Evolutionary conservation across 495 filamentous ascomycete genomes (phyloP), one percentile per base, ranked within the genome.

Genomic region (Rusavskia elegans): DNA sequence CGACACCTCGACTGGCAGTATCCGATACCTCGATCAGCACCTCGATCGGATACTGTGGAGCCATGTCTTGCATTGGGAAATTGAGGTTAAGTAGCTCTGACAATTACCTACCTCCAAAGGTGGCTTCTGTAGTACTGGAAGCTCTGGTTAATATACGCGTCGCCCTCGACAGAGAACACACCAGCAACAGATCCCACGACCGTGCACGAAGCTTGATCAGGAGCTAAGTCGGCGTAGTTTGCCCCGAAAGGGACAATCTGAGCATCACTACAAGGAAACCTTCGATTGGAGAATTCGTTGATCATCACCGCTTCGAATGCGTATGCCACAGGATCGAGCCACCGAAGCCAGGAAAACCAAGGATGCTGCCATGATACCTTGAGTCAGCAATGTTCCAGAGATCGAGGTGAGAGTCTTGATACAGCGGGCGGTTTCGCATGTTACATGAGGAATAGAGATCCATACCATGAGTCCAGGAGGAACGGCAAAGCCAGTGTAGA

Each of bases 401-500:
- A 17, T 17, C 4, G 8, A 1, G 40, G 3, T 11, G 3, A 42
- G 14, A 13, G n/a, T n/a, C 3, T 19, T 19, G 10, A 14, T n/a
- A 7, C 14, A 5, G 16, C n/a, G 17, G 14, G 40, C 20, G n/a
- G n/a, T n/a, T n/a, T n/a, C n/a, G 2, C 25, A 3, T 9, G 5
- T 42, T 14, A 13, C 32, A 35, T 35, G 13, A 13, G 13, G 13
- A 14, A 35, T 35, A 2, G 13, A 35, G 13, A 35, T 49, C 44
- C 50, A 16, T 30, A 56, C 56, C 53, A 61, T 59, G 50, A 67
- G 48, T 48, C 61, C 64, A 39, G 78, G 76, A 0, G 88, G 89
- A 55, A 97, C 86, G 2, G 80, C 81, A 63, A 95, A 95, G 9
- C 89, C 89, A 49, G 89, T 95, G 62, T 92, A 95, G 53, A 94